A percentile compares a stretch with the other conserved stretches of the same genome.
phyloP scores from a whole-genome alignment of 257 asterid species.

The Scutellaria minor region DNA sequence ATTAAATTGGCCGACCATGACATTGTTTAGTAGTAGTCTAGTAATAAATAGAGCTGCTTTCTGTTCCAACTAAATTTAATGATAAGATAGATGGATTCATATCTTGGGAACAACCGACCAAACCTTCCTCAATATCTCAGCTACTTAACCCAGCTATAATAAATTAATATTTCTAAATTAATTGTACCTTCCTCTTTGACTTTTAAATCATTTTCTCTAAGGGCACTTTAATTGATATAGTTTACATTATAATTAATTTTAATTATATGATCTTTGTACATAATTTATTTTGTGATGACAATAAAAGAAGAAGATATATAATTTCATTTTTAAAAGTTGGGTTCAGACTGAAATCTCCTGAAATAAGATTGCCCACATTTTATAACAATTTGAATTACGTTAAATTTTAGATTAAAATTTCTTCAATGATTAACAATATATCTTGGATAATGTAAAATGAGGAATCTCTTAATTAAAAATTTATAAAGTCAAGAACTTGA shows the following conservation, averaged over 20 bases:
- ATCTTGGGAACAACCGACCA: constrained; percentile 37
- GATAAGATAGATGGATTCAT: background rate
- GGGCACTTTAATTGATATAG: too few relatives aligned
- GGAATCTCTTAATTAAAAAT: background rate
- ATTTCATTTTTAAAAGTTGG: too few relatives aligned
- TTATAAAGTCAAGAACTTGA: constrained; percentile 12
- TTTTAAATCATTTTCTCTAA: too few relatives aligned
- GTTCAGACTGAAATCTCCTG: too few relatives aligned
- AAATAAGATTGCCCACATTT: too few relatives aligned
- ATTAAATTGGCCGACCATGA: constrained; percentile 17
- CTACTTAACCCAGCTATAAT: constrained; percentile 1
- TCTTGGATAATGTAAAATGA: background rate
- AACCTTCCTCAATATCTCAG: constrained; percentile 16
- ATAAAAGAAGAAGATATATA: too few relatives aligned
- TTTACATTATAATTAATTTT: too few relatives aligned
- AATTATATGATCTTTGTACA: too few relatives aligned
- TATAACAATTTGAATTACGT: background rate
- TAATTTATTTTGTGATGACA: too few relatives aligned
- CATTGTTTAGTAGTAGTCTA: constrained; percentile 5
- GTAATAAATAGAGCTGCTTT: background rate
- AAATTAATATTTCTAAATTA: too few relatives aligned
- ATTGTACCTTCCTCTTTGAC: too few relatives aligned
- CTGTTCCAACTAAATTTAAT: constrained; percentile 22
- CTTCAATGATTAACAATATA: background rate
- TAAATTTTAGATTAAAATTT: background rate